Evolutionary conservation across 1,284 basidiomycete genomes (phyloP).

Genomic region (Chalciporus piperatoides): DNA sequence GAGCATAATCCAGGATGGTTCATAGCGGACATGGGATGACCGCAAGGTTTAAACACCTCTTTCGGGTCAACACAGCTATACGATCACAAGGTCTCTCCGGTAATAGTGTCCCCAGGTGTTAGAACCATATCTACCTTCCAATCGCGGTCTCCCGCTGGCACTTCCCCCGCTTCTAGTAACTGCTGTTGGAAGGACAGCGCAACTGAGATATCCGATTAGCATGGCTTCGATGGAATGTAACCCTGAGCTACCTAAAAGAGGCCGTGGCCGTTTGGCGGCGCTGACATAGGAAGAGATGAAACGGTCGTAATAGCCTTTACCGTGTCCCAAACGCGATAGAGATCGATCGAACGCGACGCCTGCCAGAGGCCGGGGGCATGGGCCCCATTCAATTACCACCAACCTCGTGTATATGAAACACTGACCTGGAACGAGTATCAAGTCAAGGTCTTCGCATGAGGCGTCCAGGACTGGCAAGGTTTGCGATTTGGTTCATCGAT

Average conservation of each 20-base stretch:
- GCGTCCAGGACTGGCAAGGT: conserved; percentile 41
- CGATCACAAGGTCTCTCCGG: conserved; percentile 12
- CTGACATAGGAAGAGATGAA: conserved; percentile 58
- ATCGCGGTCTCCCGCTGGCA: conserved; percentile 60
- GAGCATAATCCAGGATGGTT: conserved; percentile 13
- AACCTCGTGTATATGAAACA: conserved; percentile 13
- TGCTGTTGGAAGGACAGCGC: conserved; percentile 66
- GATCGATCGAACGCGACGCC: conserved; percentile 74
- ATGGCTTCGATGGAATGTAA: conserved; percentile 8
- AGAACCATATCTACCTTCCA: conserved; percentile 67
- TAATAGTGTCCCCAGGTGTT: conserved; percentile 45
- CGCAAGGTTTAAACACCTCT: conserved; percentile 1
- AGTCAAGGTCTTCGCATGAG: conserved; percentile 47
- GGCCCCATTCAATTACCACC: conserved; percentile 7
- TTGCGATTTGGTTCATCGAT: conserved; percentile 1
- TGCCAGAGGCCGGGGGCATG: conserved; percentile 27
- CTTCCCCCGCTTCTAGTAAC: conserved; percentile 46
- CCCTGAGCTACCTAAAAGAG: conserved; percentile 49
- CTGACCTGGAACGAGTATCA: conserved; percentile 69
- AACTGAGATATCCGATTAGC: conserved; percentile 39
- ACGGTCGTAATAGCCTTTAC: conserved; percentile 77
- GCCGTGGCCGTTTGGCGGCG: conserved; percentile 37
- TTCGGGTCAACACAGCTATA: conserved; percentile 15
- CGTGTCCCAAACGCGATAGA: conserved; percentile 71
- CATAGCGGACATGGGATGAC: conserved; percentile 24